phyloP scores from a whole-genome alignment of 257 asterid genomes.

The Solanum tacnaense region DNA sequence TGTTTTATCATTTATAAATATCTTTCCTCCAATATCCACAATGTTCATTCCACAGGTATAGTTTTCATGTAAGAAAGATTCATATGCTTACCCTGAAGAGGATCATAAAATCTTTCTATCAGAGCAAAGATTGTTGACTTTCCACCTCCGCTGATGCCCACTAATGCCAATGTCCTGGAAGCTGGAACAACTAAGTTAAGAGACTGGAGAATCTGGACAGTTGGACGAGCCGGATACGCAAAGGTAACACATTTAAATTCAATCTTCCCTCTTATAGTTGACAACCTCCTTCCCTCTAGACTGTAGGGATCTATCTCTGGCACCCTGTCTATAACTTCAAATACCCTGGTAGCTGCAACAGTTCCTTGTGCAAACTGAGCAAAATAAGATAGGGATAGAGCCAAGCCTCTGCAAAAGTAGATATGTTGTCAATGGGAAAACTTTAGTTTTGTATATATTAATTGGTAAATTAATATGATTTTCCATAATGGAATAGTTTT shows the following conservation, averaged over 20 bases:
- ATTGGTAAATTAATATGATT: not conserved
- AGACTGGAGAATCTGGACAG: constrained; percentile 47
- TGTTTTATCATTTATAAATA: not conserved
- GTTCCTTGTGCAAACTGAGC: constrained; percentile 91
- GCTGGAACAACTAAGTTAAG: constrained; percentile 50
- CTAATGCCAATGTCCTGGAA: constrained; percentile 59
- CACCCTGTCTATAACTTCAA: constrained; percentile 51
- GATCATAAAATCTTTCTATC: constrained; percentile 72
- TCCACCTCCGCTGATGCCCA: constrained; percentile 78
- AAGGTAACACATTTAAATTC: constrained; percentile 52
- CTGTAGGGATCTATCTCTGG: constrained; percentile 69
- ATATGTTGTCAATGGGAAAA: not conserved
- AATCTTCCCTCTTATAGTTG: constrained; percentile 43
- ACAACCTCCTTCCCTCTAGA: constrained; percentile 45
- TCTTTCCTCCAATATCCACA: not conserved
- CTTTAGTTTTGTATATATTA: not conserved
- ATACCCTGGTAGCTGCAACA: constrained; percentile 68
- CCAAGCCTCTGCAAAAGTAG: constrained; percentile 52
- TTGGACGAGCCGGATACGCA: constrained; percentile 73
- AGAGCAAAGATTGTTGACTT: constrained; percentile 77
- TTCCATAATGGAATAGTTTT: not conserved
- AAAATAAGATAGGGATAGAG: constrained; percentile 58
- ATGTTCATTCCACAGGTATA: not conserved
- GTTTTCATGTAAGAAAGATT: not conserved
- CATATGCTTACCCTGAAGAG: constrained; percentile 36